Percentiles rank a stretch among this genome's conserved stretches.
These are phyloP conservation scores for Tetracladium marchalianum DNA, from an alignment of 495 filamentous ascomycete species.

Conservation along the genomic window DNA sequence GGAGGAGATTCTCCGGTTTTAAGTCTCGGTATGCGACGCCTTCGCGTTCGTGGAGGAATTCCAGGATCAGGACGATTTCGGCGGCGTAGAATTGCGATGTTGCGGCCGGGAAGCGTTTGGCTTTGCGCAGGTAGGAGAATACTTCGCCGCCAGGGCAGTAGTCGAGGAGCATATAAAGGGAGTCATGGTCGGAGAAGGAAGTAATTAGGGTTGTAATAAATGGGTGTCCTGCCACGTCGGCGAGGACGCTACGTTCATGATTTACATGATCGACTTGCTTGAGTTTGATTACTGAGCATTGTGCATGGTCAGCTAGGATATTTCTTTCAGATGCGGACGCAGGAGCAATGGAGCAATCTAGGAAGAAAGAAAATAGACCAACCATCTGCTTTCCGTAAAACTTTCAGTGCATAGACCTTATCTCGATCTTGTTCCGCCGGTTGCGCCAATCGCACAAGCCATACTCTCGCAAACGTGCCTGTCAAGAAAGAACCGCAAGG, in stretches of 20 bases:
- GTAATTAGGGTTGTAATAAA: slow-evolving; percentile 90
- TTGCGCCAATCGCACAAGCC: slow-evolving; percentile 57
- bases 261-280: slow-evolving; percentile 98
- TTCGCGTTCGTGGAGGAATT: slow-evolving; percentile 80
- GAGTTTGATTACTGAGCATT: slow-evolving; percentile 68
- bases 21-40: slow-evolving; percentile 87
- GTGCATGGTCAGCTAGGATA: slow-evolving; percentile 9
- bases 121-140: slow-evolving; percentile 83
- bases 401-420: slow-evolving; percentile 87
- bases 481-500: background rate
- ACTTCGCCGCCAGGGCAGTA: slow-evolving; percentile 93
- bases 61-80: slow-evolving; percentile 86
- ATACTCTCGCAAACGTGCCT: slow-evolving; percentile 96
- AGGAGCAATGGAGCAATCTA: slow-evolving; percentile 7
- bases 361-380: slow-evolving; percentile 23
- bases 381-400: slow-evolving; percentile 76
- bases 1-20: slow-evolving; percentile 91
- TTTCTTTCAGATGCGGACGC: slow-evolving; percentile 4
- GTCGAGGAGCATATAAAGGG: slow-evolving; percentile 88
- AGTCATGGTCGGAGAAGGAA: slow-evolving; percentile 83
- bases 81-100: slow-evolving; percentile 90
- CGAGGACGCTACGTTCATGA: slow-evolving; percentile 81
- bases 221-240: slow-evolving; percentile 81
- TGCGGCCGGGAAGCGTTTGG: slow-evolving; percentile 74
- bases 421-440: slow-evolving; percentile 45